Conservation (phyloP, 768 basidiomycete species). For the Pulveroboletus sp. region DNA sequence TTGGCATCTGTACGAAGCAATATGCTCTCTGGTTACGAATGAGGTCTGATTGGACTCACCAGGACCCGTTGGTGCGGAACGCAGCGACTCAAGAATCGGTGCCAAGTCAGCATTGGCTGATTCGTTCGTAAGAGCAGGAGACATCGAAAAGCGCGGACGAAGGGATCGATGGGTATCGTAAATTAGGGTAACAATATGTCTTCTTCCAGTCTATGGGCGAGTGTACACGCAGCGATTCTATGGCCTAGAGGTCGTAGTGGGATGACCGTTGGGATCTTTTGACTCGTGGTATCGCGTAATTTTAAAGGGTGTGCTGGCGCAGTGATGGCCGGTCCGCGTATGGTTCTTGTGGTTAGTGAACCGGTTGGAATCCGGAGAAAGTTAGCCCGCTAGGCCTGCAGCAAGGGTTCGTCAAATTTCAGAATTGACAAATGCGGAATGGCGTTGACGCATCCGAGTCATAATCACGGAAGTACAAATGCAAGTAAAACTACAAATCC, state of each 20-base stretch:
- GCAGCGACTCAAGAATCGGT: constrained; percentile 43
- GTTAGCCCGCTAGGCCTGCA: too few relatives aligned
- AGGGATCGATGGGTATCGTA: constrained; percentile 18
- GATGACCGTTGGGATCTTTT: neutral
- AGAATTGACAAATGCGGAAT: constrained; percentile 7
- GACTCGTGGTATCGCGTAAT: constrained; percentile 10
- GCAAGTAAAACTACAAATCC: neutral
- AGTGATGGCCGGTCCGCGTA: neutral
- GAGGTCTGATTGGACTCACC: constrained; percentile 34
- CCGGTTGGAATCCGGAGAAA: neutral
- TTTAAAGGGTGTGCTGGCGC: too few relatives aligned
- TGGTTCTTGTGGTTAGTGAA: neutral
- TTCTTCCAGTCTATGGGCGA: constrained; percentile 18
- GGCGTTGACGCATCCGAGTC: too few relatives aligned
- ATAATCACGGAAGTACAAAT: neutral
- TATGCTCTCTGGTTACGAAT: neutral
- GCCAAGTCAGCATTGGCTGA: constrained; percentile 41
- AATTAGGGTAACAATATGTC: constrained; percentile 19
- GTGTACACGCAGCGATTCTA: constrained; percentile 4
- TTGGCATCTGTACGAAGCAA: constrained; percentile 61
- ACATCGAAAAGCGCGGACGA: constrained; percentile 36
- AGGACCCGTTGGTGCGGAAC: constrained; percentile 58
- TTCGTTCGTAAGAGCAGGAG: constrained; percentile 50
- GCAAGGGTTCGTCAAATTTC: too few relatives aligned
- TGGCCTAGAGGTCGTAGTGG: constrained; percentile 13